Base-by-base conservation (phyloP, 176 grass and related monocot species). In the Alloteropsis semialata region DNA sequence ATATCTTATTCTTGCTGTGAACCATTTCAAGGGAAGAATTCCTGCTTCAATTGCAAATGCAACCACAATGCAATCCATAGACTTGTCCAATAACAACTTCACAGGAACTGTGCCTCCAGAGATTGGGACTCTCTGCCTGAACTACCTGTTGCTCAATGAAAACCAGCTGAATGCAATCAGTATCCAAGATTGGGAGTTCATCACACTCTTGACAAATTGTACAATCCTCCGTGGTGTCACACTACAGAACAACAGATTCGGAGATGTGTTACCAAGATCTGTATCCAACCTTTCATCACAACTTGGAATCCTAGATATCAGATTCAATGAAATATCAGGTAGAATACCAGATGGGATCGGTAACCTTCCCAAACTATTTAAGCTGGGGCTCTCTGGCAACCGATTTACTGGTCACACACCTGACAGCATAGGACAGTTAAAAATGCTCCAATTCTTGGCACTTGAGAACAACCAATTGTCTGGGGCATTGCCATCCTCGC, bases 1-100 rank as follows among this genome's bases (percentile, higher is more conserved):
- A 28, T 62, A 64, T 48, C 29, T 90, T 1, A 51, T 76, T 28
- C 56, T 90, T 41, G 83, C 69, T n/a, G 11, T 49, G 36, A 90
- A 90, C 39, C 48, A 61, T 0, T 72, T 86, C 21, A 76, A 50
- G 2, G 88, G 88, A 48, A 1, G 37, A 3, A 86, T 90, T 34
- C 83, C 88, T 22, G 8, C 65, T 21, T 83, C 49, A 38, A 77
- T 90, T 14, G 59, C 78, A 15, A 90, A 90, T 39, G 48, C 65
- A 62, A 79, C 84, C 1, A 65, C 50, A 19, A 17, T 90, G 71
- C 68, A 28, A 32, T 64, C 62, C 0, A 54, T 90, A 16, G 84
- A 90, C 66, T 45, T 90, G 18, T 69, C 83, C 2, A 7, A 10
- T 21, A 90, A 87, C 65, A 87, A 79, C n/a, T 76, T 90, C 28